A percentile compares a stretch with the other conserved stretches of the same genome.
phyloP scores from a whole-genome alignment of 176 grass and related monocot genomes.

The Phyllostachys edulis region DNA sequence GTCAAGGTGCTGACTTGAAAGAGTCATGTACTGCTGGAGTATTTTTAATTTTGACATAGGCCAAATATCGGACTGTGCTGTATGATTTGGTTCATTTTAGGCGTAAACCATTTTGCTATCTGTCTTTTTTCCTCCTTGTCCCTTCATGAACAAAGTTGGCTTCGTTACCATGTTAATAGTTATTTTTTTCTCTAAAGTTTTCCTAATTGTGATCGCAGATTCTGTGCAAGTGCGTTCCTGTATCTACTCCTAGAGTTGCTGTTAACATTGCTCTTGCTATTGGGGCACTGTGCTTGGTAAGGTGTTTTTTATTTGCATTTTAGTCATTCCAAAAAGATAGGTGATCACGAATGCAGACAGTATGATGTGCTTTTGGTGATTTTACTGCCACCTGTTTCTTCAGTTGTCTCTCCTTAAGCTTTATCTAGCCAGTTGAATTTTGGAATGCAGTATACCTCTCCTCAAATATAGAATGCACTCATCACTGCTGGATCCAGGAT shows the following conservation, averaged over 20 bases:
- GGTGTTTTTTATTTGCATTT: conserved; percentile 26
- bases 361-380: neutral
- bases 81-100: conserved; percentile 16
- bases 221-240: conserved; percentile 50
- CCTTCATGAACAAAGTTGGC: conserved; percentile 7
- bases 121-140: neutral
- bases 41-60: conserved; percentile 12
- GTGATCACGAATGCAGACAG: neutral
- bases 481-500: conserved; percentile 1
- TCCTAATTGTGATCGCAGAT: conserved; percentile 56
- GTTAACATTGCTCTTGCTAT: conserved; percentile 82
- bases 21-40: neutral
- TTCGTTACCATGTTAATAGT: conserved; percentile 18
- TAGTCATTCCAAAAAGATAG: conserved; percentile 18
- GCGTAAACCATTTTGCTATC: conserved; percentile 2
- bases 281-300: conserved; percentile 91
- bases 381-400: neutral
- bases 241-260: conserved; percentile 62
- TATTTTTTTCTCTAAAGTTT: conserved; percentile 27
- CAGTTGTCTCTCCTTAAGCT: conserved; percentile 16
- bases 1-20: neutral
- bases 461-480: neutral
- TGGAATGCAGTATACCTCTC: neutral
- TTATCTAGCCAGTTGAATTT: conserved; percentile 13
- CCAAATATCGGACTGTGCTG: neutral